Evolutionary conservation across 176 grass and related monocot genomes (phyloP), one percentile per base, ranked within the genome.

Genomic region (Phoenix roebelenii): DNA sequence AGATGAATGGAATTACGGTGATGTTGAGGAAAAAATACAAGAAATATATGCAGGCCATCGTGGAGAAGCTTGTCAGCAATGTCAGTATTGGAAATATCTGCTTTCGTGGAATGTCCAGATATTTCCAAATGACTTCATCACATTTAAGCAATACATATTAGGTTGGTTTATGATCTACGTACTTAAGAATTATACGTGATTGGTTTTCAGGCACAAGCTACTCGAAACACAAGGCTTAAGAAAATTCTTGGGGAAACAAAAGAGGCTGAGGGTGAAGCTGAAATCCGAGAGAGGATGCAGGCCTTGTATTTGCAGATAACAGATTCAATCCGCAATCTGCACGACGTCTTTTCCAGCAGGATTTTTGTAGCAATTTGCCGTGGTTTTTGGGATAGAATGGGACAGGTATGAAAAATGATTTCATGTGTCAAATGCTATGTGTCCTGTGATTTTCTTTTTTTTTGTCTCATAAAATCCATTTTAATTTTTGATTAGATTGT

Each of bases 311-410:
- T 77, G 18, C 87, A 96, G 23, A 70, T 96, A 22, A 83, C 86
- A 4, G 80, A 90, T 54, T 85, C 83, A 17, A 87, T 90, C 67
- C 72, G 85, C 50, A 96, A 90, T 75, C 67, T 96, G 20, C 78
- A 96, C 1, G 75, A 79, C 15, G 83, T 96, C 55, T 96, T 96
- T 39, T 78, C 86, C 32, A 83, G 77, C 50, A 84, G 83, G 75
- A 96, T 96, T 28, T 96, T 96, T 18, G 82, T 96, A 50, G 83
- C 87, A 77, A 87, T 96, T 24, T 90, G 82, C 49, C 83, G 86
- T 48, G 91, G 84, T 65, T 90, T 90, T 26, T 96, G 91, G 91
- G 87, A 90, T 66, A 78, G 59, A 60, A 72, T 96, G 67, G 92
- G 92, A 18, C 92, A 90, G 86, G 92, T 96, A 73, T 49, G 70